Percentiles rank a stretch among this genome's conserved stretches.
Evolutionary conservation across 257 asterid species (phyloP).

Genomic region (Ilex asprella): DNA sequence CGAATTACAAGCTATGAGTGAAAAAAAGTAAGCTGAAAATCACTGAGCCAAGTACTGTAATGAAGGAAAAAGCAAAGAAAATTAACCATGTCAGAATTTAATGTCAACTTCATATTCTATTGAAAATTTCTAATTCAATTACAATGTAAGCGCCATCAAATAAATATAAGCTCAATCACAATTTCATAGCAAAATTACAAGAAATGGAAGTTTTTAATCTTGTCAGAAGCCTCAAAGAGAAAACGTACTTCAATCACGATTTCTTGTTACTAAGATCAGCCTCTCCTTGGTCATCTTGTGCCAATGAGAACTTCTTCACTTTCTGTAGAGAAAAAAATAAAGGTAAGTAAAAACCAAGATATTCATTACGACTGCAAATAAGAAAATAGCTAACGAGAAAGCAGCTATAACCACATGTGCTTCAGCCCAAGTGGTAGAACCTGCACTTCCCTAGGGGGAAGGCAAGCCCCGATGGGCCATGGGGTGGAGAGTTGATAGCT

Average conservation of each 20-base stretch:
- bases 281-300: slow-evolving; percentile 12
- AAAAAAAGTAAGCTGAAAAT: no score
- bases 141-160: not conserved
- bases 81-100: no score
- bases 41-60: no score
- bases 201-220: not conserved
- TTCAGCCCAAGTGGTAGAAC: no score
- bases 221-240: not conserved
- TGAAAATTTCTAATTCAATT: not conserved
- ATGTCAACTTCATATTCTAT: not conserved
- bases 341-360: not conserved
- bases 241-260: not conserved
- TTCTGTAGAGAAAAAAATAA: slow-evolving; percentile 14
- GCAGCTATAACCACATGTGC: no score
- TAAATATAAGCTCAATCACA: not conserved
- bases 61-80: no score
- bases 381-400: no score
- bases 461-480: no score
- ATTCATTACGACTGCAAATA: no score
- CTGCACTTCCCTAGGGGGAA: no score
- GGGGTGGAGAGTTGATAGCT: no score
- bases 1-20: no score
- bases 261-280: slow-evolving; percentile 5
- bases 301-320: slow-evolving; percentile 30
- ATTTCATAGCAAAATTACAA: not conserved